These are phyloP conservation scores for Geum urbanum DNA, from an alignment of 306 rosid species.

Conservation along the genomic window DNA sequence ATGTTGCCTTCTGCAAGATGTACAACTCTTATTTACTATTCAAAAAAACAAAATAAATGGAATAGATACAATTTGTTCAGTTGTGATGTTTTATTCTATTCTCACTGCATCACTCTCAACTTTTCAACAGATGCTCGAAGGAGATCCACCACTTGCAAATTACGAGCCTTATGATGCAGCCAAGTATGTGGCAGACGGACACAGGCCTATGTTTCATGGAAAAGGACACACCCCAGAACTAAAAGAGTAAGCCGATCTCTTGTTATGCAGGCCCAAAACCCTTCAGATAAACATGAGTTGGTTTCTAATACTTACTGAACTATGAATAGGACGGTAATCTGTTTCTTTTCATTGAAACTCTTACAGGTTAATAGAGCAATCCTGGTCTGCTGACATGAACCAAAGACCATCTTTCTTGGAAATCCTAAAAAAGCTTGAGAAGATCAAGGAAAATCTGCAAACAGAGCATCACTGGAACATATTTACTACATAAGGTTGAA, in stretches of 20 bases:
- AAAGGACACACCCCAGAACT: conserved; percentile 56
- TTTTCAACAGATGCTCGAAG: conserved; percentile 83
- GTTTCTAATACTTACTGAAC: background rate
- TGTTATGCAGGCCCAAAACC: background rate
- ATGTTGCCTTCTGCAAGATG: conserved; percentile 19
- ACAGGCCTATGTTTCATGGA: conserved; percentile 62
- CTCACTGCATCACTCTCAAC: conserved; percentile 25
- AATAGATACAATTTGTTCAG: background rate
- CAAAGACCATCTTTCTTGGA: conserved; percentile 79
- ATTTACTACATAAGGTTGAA: conserved; percentile 38
- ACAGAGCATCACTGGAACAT: conserved; percentile 75
- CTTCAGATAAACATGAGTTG: background rate
- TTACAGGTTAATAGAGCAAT: conserved; percentile 62
- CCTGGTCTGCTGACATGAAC: conserved; percentile 73
- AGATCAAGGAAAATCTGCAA: conserved; percentile 57
- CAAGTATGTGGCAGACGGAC: conserved; percentile 78
- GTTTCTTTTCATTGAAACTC: conserved; percentile 16
- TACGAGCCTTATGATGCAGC: conserved; percentile 90
- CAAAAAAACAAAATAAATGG: background rate
- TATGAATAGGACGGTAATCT: background rate
- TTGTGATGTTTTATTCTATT: conserved; percentile 14
- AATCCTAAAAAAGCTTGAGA: conserved; percentile 76
- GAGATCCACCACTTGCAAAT: conserved; percentile 73
- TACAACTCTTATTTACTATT: conserved; percentile 1
- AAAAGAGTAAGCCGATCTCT: conserved; percentile 53